A percentile compares a stretch with the other conserved stretches of the same genome.
Evolutionary conservation across 2,329 filamentous ascomycete species (phyloP).

Genomic region (Raffaelea albimanens): DNA sequence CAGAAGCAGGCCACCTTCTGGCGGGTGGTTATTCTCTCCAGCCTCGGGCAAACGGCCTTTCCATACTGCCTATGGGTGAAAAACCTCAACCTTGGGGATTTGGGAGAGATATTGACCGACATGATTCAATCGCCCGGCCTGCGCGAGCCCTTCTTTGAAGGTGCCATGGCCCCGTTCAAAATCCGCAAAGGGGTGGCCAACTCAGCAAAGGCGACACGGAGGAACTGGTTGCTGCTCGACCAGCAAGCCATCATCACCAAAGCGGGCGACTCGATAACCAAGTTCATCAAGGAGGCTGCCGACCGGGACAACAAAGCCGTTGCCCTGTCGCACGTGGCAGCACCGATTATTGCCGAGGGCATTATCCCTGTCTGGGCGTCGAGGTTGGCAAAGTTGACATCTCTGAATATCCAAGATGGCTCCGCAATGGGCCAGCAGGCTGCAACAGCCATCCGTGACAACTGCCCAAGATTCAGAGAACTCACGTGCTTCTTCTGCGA

Average conservation of each 20-base stretch:
- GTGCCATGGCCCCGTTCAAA: slow-evolving; percentile 26
- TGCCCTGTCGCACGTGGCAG: slow-evolving; percentile 49
- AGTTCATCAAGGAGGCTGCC: slow-evolving; percentile 32
- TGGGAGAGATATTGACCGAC: slow-evolving; percentile 49
- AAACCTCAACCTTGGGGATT: slow-evolving; percentile 51
- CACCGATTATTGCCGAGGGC: slow-evolving; percentile 35
- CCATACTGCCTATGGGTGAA: slow-evolving; percentile 63
- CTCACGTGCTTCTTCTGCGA: slow-evolving; percentile 44
- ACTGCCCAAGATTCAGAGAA: slow-evolving; percentile 52
- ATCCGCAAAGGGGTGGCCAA: slow-evolving; percentile 14
- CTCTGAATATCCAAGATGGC: slow-evolving; percentile 52
- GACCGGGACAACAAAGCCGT: slow-evolving; percentile 32
- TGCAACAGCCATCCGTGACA: slow-evolving; percentile 41
- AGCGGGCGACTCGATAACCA: slow-evolving; percentile 48
- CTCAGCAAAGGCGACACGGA: slow-evolving; percentile 6
- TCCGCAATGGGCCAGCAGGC: slow-evolving; percentile 45
- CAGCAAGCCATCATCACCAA: slow-evolving; percentile 28
- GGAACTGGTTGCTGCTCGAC: slow-evolving; percentile 21
- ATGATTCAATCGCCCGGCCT: slow-evolving; percentile 21
- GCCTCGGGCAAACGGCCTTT: slow-evolving; percentile 50
- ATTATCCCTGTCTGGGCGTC: slow-evolving; percentile 50
- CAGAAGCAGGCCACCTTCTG: slow-evolving; percentile 55
- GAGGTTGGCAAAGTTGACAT: slow-evolving; percentile 45
- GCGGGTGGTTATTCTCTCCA: slow-evolving; percentile 59
- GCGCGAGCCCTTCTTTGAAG: slow-evolving; percentile 28